Conservation (phyloP, 2,329 filamentous ascomycete species). For the Diaporthe eres region DNA sequence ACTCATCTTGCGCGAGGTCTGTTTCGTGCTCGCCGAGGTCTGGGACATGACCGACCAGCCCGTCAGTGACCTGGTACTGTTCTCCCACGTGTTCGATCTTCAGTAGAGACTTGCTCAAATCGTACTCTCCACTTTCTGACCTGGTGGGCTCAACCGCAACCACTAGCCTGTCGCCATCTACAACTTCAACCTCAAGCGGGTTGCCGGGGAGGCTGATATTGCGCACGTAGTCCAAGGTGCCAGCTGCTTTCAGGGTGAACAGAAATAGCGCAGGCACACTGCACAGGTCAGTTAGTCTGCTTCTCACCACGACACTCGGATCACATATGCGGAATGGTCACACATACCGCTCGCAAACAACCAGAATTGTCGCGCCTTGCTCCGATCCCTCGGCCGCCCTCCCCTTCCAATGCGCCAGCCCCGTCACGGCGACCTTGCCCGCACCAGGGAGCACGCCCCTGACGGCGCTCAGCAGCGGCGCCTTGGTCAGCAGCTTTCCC, state of each 20-base stretch:
- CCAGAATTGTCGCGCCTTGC: conserved; percentile 48
- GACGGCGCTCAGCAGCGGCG: conserved; percentile 64
- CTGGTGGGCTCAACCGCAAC: conserved; percentile 56
- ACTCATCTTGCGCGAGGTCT: conserved; percentile 55
- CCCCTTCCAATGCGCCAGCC: conserved; percentile 53
- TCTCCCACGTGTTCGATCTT: conserved; percentile 33
- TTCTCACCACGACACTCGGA: not conserved
- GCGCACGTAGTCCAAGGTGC: conserved; percentile 63
- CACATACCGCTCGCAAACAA: conserved; percentile 61
- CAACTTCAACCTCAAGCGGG: conserved; percentile 68
- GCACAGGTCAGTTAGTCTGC: conserved; percentile 43
- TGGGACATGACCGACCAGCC: conserved; percentile 42
- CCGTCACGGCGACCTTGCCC: conserved; percentile 63
- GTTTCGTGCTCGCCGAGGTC: conserved; percentile 49
- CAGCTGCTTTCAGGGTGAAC: conserved; percentile 67
- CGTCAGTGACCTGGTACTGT: conserved; percentile 40
- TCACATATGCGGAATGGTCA: conserved; percentile 41
- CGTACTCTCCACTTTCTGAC: conserved; percentile 42
- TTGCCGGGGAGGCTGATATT: conserved; percentile 74
- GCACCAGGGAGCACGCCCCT: conserved; percentile 53
- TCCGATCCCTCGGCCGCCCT: conserved; percentile 35
- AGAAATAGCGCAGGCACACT: conserved; percentile 75
- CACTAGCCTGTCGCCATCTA: conserved; percentile 50
- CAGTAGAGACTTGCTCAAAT: conserved; percentile 34
- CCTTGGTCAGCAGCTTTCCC: conserved; percentile 66